phyloP scores from a whole-genome alignment of 164 flowering plant genomes.

The Hamamelis virginiana region DNA sequence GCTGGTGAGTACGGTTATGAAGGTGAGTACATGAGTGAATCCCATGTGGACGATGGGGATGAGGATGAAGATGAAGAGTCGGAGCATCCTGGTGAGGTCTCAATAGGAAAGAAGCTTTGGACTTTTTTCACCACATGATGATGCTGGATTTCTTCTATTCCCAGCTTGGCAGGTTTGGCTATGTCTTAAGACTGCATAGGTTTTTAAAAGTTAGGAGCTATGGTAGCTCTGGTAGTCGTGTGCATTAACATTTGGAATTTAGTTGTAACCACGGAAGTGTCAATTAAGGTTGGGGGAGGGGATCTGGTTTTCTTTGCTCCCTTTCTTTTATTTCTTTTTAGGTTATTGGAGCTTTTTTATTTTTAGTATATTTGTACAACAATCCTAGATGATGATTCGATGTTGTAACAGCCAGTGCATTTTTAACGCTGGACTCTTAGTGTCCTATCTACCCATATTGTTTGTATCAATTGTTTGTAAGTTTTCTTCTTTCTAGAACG shows the following conservation, averaged over 20 bases:
- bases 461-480: conserved; percentile 19
- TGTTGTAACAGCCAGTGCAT: conserved; percentile 15
- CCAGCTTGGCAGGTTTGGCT: background rate
- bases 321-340: background rate
- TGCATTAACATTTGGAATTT: conserved; percentile 24
- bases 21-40: conserved; percentile 28
- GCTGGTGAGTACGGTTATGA: conserved; percentile 18
- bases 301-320: conserved; percentile 2
- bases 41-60: conserved; percentile 26
- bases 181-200: conserved; percentile 3
- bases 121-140: conserved; percentile 54
- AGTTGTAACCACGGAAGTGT: conserved; percentile 4
- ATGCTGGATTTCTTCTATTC: background rate
- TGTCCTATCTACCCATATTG: conserved; percentile 3
- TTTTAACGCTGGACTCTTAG: conserved; percentile 9
- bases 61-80: conserved; percentile 30
- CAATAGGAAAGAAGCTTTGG: conserved; percentile 73
- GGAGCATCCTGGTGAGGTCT: conserved; percentile 59
- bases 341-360: background rate
- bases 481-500: background rate
- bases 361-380: background rate
- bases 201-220: conserved; percentile 14
- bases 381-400: conserved; percentile 15
- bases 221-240: conserved; percentile 21
- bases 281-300: background rate